Evolutionary conservation across 2,329 filamentous ascomycete species (phyloP), one percentile per base, ranked within the genome.

Genomic region (Neurospora sp.): DNA sequence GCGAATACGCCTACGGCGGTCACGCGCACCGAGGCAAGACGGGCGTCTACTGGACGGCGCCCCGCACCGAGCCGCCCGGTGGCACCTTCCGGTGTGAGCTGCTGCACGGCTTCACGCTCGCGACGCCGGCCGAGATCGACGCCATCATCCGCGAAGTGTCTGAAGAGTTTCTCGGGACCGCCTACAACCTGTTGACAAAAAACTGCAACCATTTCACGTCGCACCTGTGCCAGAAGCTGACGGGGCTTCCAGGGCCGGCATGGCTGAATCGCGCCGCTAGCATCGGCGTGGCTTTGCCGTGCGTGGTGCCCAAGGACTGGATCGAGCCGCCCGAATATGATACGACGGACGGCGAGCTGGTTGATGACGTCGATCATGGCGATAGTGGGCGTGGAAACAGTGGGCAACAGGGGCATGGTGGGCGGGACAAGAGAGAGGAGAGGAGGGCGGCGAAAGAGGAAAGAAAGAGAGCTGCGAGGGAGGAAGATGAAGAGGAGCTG

Each of bases 141-240:
- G 77, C 82, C 15, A 89, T 92, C 52, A 86, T 96, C 65, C 87
- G 86, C 74, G 83, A 84, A 70, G 90, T 89, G 12, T 92, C 90
- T 1, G 86, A 90, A 57, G 85, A 89, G 74, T 96, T 96, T 75
- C 85, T 89, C 70, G 92, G 92, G 33, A 89, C 89, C 0, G 86
- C 86, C 15, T 96, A 96, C 80, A 95, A 96, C 76, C 86, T 96
- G 15, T 84, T 96, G 65, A 93, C 89, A 23, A 89, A 89, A 75
- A 96, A 96, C 79, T 96, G 92, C 85, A 96, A 96, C 78, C 92
- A 96, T 78, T 96, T 96, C 78, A 95, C 92, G 2, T 88, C 88
- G 23, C 88, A 91, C 75, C 85, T 96, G 19, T 93, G 91, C 79
- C 84, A 90, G 77, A 87, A 87, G 74, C 84, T 96, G 69, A 95